Percentiles rank a stretch among this genome's conserved stretches.
Evolutionary conservation across 129 eudicot species (phyloP).

Genomic region (Flaveria bidentis): DNA sequence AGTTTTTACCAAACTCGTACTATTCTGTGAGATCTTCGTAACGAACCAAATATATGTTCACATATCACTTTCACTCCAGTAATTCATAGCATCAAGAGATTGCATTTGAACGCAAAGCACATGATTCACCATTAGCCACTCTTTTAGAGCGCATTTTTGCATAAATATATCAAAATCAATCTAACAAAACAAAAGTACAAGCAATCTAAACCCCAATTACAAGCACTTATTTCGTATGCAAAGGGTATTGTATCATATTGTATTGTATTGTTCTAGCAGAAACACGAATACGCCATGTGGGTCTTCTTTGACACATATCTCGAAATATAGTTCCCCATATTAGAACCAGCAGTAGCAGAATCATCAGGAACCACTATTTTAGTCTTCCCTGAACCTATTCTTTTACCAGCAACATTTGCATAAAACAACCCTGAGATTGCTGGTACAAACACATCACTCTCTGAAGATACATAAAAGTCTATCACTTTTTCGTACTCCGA

Average conservation of each 20-base stretch:
- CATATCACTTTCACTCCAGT: conserved; percentile 11
- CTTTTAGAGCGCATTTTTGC: conserved; percentile 3
- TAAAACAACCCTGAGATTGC: conserved; percentile 93
- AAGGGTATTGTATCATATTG: background rate
- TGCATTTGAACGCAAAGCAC: conserved; percentile 8
- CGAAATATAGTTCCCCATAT: conserved; percentile 53
- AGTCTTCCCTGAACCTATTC: conserved; percentile 78
- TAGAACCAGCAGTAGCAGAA: conserved; percentile 42
- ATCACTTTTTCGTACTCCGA: conserved; percentile 80
- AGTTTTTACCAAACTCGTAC: no score
- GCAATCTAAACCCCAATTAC: conserved; percentile 11
- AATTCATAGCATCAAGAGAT: background rate
- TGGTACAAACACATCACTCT: conserved; percentile 85
- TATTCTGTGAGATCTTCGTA: no score
- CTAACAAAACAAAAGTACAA: conserved; percentile 8
- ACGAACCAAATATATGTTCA: no score
- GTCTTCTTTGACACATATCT: conserved; percentile 73
- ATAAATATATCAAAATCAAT: conserved; percentile 12
- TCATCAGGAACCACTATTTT: conserved; percentile 80
- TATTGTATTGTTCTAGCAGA: conserved; percentile 7
- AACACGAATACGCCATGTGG: conserved; percentile 48
- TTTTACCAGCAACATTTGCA: conserved; percentile 93
- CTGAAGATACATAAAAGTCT: conserved; percentile 71
- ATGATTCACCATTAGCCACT: background rate
- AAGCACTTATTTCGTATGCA: conserved; percentile 3